Evolutionary conservation across 1,284 basidiomycete species (phyloP).

Genomic region (Ceratobasidium theobromae): DNA sequence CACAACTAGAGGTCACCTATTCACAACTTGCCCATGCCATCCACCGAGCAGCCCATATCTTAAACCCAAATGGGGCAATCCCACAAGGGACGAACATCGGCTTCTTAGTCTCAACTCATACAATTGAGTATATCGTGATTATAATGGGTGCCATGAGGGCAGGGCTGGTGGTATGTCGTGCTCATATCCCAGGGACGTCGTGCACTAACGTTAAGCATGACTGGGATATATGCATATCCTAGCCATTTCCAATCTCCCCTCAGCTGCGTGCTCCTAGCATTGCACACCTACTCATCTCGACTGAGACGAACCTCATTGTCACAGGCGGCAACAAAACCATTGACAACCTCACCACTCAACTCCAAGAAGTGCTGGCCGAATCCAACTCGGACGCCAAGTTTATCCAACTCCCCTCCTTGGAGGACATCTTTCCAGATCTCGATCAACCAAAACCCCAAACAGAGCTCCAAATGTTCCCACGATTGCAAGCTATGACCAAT

Average conservation of each 20-base stretch:
- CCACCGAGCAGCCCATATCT: too few relatives aligned
- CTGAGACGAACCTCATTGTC: neutral
- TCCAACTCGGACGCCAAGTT: neutral
- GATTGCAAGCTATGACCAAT: neutral
- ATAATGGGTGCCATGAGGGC: slow-evolving; percentile 3
- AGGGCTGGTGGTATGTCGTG: too few relatives aligned
- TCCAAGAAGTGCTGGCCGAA: neutral
- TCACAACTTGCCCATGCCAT: neutral
- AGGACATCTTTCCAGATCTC: neutral
- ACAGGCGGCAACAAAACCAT: neutral
- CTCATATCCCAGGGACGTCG: too few relatives aligned
- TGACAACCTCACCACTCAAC: neutral
- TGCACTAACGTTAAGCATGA: too few relatives aligned
- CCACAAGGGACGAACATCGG: slow-evolving; percentile 12
- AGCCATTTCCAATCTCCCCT: slow-evolving; percentile 23
- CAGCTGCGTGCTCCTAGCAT: neutral
- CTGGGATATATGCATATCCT: too few relatives aligned
- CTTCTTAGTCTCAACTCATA: neutral
- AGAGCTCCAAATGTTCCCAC: neutral
- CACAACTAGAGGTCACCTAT: neutral
- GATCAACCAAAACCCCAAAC: neutral
- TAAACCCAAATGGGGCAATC: neutral
- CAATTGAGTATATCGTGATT: neutral
- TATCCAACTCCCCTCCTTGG: neutral
- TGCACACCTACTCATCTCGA: neutral